Percentiles rank a stretch among this genome's conserved stretches.
These are phyloP conservation scores for Fusarium caatingaense DNA, from an alignment of 2,329 filamentous ascomycete species.

Conservation along the genomic window DNA sequence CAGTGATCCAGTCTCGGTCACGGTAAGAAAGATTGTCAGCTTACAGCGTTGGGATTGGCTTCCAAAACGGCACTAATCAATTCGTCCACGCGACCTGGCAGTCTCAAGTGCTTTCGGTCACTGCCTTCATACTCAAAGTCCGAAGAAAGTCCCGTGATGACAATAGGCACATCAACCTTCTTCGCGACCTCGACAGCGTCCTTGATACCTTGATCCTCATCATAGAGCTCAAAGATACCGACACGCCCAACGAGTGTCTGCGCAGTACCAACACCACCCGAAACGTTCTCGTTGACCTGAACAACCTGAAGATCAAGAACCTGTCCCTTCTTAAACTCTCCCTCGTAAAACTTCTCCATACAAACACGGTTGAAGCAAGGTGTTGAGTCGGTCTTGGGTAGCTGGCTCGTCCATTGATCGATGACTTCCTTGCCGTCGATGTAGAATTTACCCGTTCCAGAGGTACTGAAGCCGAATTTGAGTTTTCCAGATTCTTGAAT, in stretches of 20 bases:
- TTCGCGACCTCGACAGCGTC: conserved; percentile 46
- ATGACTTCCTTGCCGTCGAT: conserved; percentile 50
- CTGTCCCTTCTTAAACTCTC: conserved; percentile 8
- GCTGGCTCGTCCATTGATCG: conserved; percentile 49
- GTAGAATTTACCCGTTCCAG: conserved; percentile 51
- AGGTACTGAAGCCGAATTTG: conserved; percentile 50
- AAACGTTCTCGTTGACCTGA: conserved; percentile 37
- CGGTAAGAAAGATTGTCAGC: conserved; percentile 44
- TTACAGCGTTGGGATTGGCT: conserved; percentile 68
- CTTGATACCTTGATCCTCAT: conserved; percentile 48
- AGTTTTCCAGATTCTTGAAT: conserved; percentile 7
- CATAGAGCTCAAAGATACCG: conserved; percentile 33
- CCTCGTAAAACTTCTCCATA: conserved; percentile 35
- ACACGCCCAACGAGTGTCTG: conserved; percentile 36
- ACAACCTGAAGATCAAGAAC: conserved; percentile 31
- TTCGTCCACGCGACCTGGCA: conserved; percentile 69
- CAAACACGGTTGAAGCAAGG: conserved; percentile 50
- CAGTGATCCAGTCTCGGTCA: fast-evolving
- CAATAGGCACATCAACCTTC: conserved; percentile 66
- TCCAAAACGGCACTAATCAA: conserved; percentile 66
- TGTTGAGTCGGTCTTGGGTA: conserved; percentile 48
- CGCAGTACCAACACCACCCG: conserved; percentile 39
- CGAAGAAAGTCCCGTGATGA: conserved; percentile 65
- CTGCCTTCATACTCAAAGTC: conserved; percentile 62
- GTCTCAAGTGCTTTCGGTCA: conserved; percentile 75